Evolutionary conservation across 2,329 filamentous ascomycete genomes (phyloP), one percentile per base, ranked within the genome.

Genomic region (Onygenales sp.): DNA sequence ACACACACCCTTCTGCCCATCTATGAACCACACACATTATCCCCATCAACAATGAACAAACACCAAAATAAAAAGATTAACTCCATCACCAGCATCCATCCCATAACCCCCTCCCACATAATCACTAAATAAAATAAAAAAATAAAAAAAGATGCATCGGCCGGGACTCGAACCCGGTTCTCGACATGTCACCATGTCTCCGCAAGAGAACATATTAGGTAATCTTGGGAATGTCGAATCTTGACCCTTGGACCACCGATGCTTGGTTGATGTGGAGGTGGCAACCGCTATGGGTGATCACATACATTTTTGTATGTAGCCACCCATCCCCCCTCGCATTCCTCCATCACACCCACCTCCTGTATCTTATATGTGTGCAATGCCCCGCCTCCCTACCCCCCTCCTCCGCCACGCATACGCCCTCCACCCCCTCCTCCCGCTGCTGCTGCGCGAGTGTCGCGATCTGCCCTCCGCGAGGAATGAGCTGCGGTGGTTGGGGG

Each of bases 401-500:
- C 54, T 68, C n/a, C 62, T 76, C 43, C 58, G 64, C 51, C 62
- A 62, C 50, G 72, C 74, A 42, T 63, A 64, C 45, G 56, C 52
- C 10, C 59, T 67, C 45, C 61, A 70, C 40, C 61, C 59, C n/a
- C 63, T 73, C 21, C 64, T 77, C 2, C 64, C 71, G 5, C 55
- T 68, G 3, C 68, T 77, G 8, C 65, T 77, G 3, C 68, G 65
- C 47, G 65, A 73, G 61, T 76, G 74, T 51, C 72, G 73, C 33
- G 66, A 73, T 8, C 58, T 76, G 6, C 53, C 60, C 21, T 74
- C 71, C 4, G 74, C 74, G 14, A 67, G 62, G 33, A 75, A 73
- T 61, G 74, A 77, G 59, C 62, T 76, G 4, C 70, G 73, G 31
- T 77, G 74, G 74, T 64, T 77, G 17, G 64, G 62, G 42, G 71